Evolutionary conservation across 2,329 filamentous ascomycete genomes (phyloP), one percentile per base, ranked within the genome.

Genomic region (Botrytis deweyae): DNA sequence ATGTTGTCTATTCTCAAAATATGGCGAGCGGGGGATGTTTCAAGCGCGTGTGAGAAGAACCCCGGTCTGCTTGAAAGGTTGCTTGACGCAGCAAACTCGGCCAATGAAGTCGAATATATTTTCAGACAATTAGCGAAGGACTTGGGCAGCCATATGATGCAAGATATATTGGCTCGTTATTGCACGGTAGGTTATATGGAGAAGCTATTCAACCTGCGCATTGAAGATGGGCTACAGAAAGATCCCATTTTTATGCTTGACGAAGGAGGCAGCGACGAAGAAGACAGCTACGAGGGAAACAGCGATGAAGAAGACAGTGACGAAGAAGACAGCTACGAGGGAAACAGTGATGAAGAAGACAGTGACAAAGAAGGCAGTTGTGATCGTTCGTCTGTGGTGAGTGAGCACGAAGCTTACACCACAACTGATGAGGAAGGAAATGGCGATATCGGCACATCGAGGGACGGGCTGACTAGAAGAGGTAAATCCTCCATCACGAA

Each of bases 211-310:
- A 7, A 10, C 1, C 25, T 38, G 4, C 36, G 6, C 12, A 0
- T 12, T 2, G 0, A 5, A 29, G 4, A 25, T 7, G 20, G 8
- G n/a, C 1, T 14, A 25, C 2, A 25, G 10, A 25, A 16, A 1
- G 1, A 42, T 16, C 14, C 3, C 4, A 42, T 42, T 44, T 7
- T 5, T 7, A 18, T 18, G 3, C 42, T 5, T 44, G 42, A 44
- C 0, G 18, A 46, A 46, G 20, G 9, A 46, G 0, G 44, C 7
- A 46, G 44, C 44, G 0, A 46, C 3, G 33, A 33, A 18, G 62
- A 33, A n/a, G 22, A 1, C 38, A 38, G 38, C 38, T 7, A 38
- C 1, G 38, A 18, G 7, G 4, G 1, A 44, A 1, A 14, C 42
- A 44, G 42, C 42, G 42, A 44, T n/a, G n/a, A n/a, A n/a, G n/a